A percentile compares a stretch with the other conserved stretches of the same genome.
Evolutionary conservation across 2,329 filamentous ascomycete genomes (phyloP).

Genomic region (Botrytis pseudocinerea): DNA sequence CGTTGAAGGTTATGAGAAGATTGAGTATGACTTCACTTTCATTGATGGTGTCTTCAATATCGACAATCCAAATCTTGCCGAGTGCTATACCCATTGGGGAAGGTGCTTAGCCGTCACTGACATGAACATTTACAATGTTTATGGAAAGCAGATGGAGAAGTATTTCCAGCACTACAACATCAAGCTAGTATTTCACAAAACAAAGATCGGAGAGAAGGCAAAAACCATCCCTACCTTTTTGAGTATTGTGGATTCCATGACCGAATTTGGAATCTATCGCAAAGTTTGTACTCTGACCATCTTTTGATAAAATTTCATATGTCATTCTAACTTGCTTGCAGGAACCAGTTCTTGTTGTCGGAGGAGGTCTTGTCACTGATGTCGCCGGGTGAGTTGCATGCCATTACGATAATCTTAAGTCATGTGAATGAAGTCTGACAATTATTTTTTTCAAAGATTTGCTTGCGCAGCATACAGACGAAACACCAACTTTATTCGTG

Average conservation of each 20-base stretch:
- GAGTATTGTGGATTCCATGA: conserved; percentile 73
- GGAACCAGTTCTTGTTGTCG: conserved; percentile 66
- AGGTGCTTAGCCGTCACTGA: conserved; percentile 70
- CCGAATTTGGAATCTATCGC: conserved; percentile 67
- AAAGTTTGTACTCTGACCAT: conserved; percentile 47
- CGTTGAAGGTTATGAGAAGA: conserved; percentile 73
- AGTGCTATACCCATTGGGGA: conserved; percentile 65
- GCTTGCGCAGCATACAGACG: conserved; percentile 71
- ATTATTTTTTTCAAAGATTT: conserved; percentile 49
- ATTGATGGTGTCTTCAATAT: conserved; percentile 67
- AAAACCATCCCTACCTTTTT: conserved; percentile 71
- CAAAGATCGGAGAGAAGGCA: conserved; percentile 73
- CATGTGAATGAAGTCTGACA: conserved; percentile 26
- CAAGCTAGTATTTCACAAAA: conserved; percentile 66
- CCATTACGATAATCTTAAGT: conserved; percentile 17
- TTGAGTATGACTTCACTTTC: conserved; percentile 74
- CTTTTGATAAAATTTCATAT: not conserved
- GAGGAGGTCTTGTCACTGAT: conserved; percentile 70
- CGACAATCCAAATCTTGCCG: conserved; percentile 60
- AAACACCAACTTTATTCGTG: conserved; percentile 72
- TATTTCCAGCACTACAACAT: conserved; percentile 68
- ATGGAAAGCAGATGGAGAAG: conserved; percentile 63
- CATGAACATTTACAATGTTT: conserved; percentile 68
- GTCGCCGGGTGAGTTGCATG: conserved; percentile 64
- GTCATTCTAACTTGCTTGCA: conserved; percentile 35